phyloP scores from a whole-genome alignment of 768 basidiomycete species.

The Mrakia hoshinonis region DNA sequence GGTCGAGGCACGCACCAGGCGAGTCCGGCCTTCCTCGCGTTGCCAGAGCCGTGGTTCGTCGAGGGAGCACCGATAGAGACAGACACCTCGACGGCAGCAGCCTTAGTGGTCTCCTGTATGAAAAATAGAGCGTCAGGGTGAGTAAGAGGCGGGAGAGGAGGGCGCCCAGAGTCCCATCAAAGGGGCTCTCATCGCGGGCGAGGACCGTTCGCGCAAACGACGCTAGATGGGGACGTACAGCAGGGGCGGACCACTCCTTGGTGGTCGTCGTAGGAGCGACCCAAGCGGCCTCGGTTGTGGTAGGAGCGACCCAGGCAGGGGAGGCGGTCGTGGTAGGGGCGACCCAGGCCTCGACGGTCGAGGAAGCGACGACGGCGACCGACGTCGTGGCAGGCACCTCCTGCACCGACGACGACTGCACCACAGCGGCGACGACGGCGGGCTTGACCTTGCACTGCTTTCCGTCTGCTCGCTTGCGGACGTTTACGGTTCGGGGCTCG shows the following conservation, averaged over 20 bases:
- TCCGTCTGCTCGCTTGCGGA: slow-evolving; percentile 22
- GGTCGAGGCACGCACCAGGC: slow-evolving; percentile 8
- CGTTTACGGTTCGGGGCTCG: neutral
- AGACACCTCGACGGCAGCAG: neutral
- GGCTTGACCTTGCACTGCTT: slow-evolving; percentile 15
- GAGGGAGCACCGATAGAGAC: neutral
- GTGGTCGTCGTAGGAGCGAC: slow-evolving; percentile 16
- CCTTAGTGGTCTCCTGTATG: neutral
- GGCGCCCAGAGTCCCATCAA: neutral
- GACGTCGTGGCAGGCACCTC: neutral
- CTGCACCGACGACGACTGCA: neutral
- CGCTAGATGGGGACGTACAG: neutral
- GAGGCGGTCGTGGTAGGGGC: slow-evolving; percentile 6
- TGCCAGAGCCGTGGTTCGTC: neutral
- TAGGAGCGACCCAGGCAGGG: neutral
- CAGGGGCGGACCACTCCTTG: neutral
- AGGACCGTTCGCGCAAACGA: neutral
- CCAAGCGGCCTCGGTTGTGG: slow-evolving; percentile 9
- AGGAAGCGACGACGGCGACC: neutral
- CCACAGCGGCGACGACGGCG: neutral
- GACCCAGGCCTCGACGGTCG: neutral
- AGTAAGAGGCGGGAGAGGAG: neutral
- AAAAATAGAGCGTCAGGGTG: neutral
- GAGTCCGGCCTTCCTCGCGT: slow-evolving; percentile 25
- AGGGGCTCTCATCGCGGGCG: neutral